Conservation (phyloP, 169 alveolate genomes). For the Plasmodium blacklocki region DNA sequence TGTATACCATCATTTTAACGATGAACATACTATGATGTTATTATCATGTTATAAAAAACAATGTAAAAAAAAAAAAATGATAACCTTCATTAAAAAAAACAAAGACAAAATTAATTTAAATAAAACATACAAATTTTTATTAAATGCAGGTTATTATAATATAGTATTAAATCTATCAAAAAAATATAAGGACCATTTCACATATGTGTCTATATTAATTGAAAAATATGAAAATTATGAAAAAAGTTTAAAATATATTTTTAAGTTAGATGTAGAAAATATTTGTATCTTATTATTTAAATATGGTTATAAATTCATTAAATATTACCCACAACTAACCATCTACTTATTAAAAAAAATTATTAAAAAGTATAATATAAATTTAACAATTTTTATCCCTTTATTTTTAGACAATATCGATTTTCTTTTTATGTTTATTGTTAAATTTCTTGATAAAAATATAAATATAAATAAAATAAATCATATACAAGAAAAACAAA, state of each 20-base stretch:
- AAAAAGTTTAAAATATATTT: constrained; percentile 63
- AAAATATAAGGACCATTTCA: constrained; percentile 60
- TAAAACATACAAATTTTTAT: constrained; percentile 58
- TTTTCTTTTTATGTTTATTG: constrained; percentile 57
- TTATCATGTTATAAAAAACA: constrained; percentile 61
- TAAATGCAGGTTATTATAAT: constrained; percentile 56
- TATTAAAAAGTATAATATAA: constrained; percentile 61
- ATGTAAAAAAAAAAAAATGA: constrained; percentile 62
- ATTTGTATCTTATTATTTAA: constrained; percentile 48
- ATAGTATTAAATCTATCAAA: constrained; percentile 50
- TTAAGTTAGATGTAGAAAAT: constrained; percentile 62
- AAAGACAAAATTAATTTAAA: constrained; percentile 61
- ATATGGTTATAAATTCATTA: constrained; percentile 68
- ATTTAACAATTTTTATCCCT: constrained; percentile 61
- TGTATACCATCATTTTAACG: constrained; percentile 35
- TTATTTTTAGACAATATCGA: constrained; percentile 55
- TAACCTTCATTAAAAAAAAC: constrained; percentile 46
- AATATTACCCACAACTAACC: constrained; percentile 56
- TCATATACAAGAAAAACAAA: constrained; percentile 1
- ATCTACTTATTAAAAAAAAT: constrained; percentile 49
- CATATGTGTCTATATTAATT: constrained; percentile 58
- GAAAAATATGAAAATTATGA: constrained; percentile 69
- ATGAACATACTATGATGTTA: constrained; percentile 70
- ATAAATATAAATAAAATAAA: not conserved
- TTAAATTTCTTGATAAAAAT: constrained; percentile 61